Conservation (phyloP, 1,284 basidiomycete genomes). For the Irpex sp. region DNA sequence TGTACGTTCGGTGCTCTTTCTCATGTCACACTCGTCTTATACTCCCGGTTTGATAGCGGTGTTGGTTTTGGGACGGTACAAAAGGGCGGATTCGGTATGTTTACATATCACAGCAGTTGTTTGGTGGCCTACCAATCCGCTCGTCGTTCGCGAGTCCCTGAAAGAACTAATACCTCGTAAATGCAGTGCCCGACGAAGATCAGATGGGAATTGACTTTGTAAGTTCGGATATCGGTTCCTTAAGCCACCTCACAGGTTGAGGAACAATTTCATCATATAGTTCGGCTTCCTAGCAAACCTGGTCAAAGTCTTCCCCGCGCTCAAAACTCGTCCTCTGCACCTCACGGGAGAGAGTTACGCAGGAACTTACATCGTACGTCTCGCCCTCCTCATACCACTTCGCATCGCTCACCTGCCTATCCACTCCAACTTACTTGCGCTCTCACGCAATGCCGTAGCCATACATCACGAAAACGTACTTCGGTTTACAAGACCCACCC, state of each 20-base stretch:
- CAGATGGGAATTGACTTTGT: conserved; percentile 67
- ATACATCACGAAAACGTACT: conserved; percentile 60
- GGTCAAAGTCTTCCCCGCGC: conserved; percentile 23
- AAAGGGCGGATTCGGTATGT: conserved; percentile 56
- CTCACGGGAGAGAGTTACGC: conserved; percentile 28
- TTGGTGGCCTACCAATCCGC: too few relatives aligned
- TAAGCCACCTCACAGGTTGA: too few relatives aligned
- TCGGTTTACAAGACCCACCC: conserved; percentile 51
- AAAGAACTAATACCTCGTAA: too few relatives aligned
- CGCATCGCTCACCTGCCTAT: too few relatives aligned
- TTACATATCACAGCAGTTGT: too few relatives aligned
- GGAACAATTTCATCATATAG: conserved; percentile 9
- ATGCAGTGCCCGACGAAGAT: conserved; percentile 59
- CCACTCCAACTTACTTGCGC: too few relatives aligned
- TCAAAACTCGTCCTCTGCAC: conserved; percentile 23
- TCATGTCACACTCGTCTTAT: too few relatives aligned
- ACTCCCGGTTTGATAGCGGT: conserved; percentile 16
- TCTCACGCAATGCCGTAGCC: conserved; percentile 36
- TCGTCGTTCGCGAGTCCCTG: too few relatives aligned
- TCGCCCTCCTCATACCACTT: not conserved
- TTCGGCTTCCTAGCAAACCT: conserved; percentile 18
- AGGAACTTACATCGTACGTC: conserved; percentile 32
- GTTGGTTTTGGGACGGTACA: conserved; percentile 59
- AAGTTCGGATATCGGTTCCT: too few relatives aligned
- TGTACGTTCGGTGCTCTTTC: conserved; percentile 18